phyloP scores from a whole-genome alignment of 1,284 basidiomycete species.

The Ganoderma multipileum region DNA sequence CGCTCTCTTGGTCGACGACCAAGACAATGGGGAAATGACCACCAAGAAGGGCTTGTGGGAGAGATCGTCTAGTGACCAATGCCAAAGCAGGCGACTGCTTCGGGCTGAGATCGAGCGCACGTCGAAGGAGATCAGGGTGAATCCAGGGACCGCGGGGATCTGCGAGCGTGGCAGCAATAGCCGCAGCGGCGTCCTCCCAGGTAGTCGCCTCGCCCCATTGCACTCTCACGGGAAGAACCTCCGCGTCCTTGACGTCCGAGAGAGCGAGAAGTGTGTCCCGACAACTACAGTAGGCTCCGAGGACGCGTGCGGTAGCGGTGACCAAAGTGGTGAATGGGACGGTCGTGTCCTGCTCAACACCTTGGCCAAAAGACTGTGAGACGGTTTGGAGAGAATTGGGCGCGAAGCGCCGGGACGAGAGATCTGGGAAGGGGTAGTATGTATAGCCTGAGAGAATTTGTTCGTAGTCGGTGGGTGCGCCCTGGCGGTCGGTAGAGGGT shows the following conservation, averaged over 20 bases:
- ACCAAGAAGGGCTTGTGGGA: conserved; percentile 10
- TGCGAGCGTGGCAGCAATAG: conserved; percentile 32
- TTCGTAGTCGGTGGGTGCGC: conserved; percentile 16
- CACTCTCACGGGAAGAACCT: conserved; percentile 42
- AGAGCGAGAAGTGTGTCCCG: conserved; percentile 50
- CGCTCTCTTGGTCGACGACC: conserved; percentile 18
- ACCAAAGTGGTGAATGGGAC: conserved; percentile 35
- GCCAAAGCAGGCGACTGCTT: conserved; percentile 32
- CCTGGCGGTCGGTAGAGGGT: conserved; percentile 16
- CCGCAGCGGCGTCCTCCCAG: conserved; percentile 41
- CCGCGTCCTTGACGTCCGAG: conserved; percentile 26
- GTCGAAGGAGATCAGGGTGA: conserved; percentile 21
- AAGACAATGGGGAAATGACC: conserved; percentile 19
- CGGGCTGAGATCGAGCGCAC: conserved; percentile 26
- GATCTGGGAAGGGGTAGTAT: conserved; percentile 33
- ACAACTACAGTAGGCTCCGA: conserved; percentile 48
- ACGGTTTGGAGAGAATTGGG: conserved; percentile 24
- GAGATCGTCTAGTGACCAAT: conserved; percentile 14
- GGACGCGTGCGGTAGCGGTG: conserved; percentile 42
- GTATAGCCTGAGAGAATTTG: conserved; percentile 32
- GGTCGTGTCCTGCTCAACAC: conserved; percentile 1
- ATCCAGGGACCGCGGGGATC: conserved; percentile 23
- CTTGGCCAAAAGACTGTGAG: conserved; percentile 20
- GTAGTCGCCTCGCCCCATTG: conserved; percentile 44
- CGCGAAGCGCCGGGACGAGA: conserved; percentile 32